These are phyloP conservation scores for Paramecium octaurelia DNA, from an alignment of 73 alveolate species.

Conservation along the genomic window DNA sequence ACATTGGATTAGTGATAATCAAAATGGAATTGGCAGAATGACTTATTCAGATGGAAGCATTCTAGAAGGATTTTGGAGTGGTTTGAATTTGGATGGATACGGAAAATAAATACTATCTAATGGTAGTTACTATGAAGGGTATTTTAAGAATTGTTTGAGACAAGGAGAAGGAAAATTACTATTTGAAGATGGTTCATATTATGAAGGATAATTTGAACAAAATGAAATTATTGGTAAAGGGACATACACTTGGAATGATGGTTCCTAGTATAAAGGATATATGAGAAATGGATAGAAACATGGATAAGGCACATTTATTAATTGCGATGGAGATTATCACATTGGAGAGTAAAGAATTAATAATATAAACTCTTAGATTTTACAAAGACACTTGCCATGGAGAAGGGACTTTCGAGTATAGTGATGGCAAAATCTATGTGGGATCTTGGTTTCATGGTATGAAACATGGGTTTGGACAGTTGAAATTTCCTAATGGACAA, in stretches of 20 bases:
- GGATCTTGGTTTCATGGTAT: conserved; percentile 73
- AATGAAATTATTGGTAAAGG: conserved; percentile 73
- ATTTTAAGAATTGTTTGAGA: not conserved
- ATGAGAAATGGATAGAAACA: conserved; percentile 68
- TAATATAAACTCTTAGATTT: not conserved
- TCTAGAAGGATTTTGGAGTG: conserved; percentile 83
- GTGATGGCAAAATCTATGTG: conserved; percentile 75
- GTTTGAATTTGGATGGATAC: conserved; percentile 72
- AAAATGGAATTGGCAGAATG: conserved; percentile 70
- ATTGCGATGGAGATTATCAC: conserved; percentile 60
- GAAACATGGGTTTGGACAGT: conserved; percentile 71
- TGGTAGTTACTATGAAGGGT: conserved; percentile 60
- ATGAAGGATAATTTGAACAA: conserved; percentile 50
- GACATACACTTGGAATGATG: conserved; percentile 64
- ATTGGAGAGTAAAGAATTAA: conserved; percentile 48
- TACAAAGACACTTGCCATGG: conserved; percentile 75
- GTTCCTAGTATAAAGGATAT: conserved; percentile 70
- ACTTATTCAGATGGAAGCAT: conserved; percentile 58
- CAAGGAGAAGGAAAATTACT: conserved; percentile 70
- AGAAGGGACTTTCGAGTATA: conserved; percentile 71
- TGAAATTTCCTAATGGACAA: conserved; percentile 72
- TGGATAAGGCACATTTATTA: conserved; percentile 64
- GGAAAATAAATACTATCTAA: conserved; percentile 74
- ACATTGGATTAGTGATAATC: not conserved
- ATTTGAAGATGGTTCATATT: conserved; percentile 56